Conservation (phyloP, 345 rosid genomes). For the Brassica cretica region DNA sequence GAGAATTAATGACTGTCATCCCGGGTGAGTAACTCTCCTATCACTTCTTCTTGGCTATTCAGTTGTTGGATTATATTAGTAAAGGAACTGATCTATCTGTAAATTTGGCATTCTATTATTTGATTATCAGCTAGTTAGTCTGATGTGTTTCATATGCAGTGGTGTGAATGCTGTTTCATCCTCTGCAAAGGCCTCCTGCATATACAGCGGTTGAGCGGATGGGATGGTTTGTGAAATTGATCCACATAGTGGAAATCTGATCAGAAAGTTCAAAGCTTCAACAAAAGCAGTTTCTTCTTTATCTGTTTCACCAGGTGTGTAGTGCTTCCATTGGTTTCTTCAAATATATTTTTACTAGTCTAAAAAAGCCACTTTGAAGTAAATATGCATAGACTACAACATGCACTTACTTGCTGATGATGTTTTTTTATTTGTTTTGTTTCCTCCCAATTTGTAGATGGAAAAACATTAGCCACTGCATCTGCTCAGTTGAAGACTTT, state of each 20-base stretch:
- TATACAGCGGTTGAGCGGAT: slow-evolving; percentile 84
- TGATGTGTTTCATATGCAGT: slow-evolving; percentile 51
- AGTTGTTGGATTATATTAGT: too few species aligned
- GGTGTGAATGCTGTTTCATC: slow-evolving; percentile 84
- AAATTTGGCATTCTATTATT: too few species aligned
- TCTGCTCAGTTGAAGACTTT: slow-evolving; percentile 75
- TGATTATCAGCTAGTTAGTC: too few species aligned
- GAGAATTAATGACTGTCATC: slow-evolving; percentile 86
- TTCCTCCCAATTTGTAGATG: slow-evolving; percentile 49
- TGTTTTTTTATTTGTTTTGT: slow-evolving; percentile 8
- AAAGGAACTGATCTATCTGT: too few species aligned
- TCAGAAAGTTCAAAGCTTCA: slow-evolving; percentile 72
- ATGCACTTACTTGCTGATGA: slow-evolving; percentile 22
- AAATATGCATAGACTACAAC: background rate
- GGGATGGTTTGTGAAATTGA: slow-evolving; percentile 92
- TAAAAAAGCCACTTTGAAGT: background rate
- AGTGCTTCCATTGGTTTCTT: background rate
- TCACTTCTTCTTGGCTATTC: background rate
- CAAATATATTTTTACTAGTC: background rate
- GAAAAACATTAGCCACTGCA: slow-evolving; percentile 74
- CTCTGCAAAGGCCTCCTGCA: slow-evolving; percentile 53
- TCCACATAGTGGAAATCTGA: slow-evolving; percentile 65
- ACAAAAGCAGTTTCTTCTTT: slow-evolving; percentile 74
- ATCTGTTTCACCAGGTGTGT: slow-evolving; percentile 74
- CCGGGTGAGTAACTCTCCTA: slow-evolving; percentile 61